Conservation (phyloP, 2,329 filamentous ascomycete species). For the Botrytis squamosa region DNA sequence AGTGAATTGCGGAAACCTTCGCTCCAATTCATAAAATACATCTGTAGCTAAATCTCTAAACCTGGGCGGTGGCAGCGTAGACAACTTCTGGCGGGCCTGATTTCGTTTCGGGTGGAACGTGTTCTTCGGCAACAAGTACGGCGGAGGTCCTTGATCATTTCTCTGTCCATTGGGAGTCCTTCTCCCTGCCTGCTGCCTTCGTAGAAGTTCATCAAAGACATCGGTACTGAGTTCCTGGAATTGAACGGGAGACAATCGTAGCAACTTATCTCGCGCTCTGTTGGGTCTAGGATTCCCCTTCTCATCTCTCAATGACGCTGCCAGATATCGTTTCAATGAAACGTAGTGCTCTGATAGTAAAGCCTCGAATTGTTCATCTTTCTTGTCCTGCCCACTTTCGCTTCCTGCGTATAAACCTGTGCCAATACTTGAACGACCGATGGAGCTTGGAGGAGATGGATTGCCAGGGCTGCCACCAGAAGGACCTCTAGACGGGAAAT, state of each 20-base stretch:
- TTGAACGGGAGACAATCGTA: slow-evolving; percentile 85
- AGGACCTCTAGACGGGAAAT: slow-evolving; percentile 50
- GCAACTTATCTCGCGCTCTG: slow-evolving; percentile 89
- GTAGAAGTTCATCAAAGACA: slow-evolving; percentile 90
- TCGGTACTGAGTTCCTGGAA: slow-evolving; percentile 98
- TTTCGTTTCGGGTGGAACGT: slow-evolving; percentile 97
- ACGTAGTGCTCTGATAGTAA: slow-evolving; percentile 78
- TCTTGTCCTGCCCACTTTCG: slow-evolving; percentile 62
- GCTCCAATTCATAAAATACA: slow-evolving; percentile 91
- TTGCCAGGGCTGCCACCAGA: slow-evolving; percentile 53
- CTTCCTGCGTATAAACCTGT: slow-evolving; percentile 66
- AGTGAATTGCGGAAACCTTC: slow-evolving; percentile 80
- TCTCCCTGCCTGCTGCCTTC: slow-evolving; percentile 70
- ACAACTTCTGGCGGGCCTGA: slow-evolving; percentile 92
- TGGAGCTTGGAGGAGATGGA: slow-evolving; percentile 83
- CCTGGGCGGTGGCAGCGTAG: slow-evolving; percentile 78
- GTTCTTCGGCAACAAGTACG: slow-evolving; percentile 78
- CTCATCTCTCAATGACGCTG: slow-evolving; percentile 69
- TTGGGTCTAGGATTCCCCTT: slow-evolving; percentile 74
- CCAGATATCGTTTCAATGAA: slow-evolving; percentile 67
- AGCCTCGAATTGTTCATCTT: slow-evolving; percentile 62
- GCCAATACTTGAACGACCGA: slow-evolving; percentile 81
- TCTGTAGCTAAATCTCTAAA: slow-evolving; percentile 94
- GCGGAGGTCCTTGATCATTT: slow-evolving; percentile 54
- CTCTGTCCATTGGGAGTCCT: slow-evolving; percentile 52